A percentile compares a stretch with the other conserved stretches of the same genome.
Evolutionary conservation across 1,284 basidiomycete genomes (phyloP).

Genomic region (Stygiomarasmius scandens): DNA sequence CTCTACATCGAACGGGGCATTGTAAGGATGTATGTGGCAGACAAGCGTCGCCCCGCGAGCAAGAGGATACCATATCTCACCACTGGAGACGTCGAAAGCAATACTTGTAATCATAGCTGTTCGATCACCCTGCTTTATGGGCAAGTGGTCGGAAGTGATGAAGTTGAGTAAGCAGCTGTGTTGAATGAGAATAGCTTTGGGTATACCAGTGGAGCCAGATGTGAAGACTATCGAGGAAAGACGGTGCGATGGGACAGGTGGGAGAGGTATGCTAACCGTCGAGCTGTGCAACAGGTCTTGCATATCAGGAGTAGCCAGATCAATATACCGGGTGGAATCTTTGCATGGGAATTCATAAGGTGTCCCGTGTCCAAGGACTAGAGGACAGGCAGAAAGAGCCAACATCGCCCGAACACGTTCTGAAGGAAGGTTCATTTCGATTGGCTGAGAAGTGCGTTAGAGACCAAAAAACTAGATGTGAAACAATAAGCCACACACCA

Average conservation of each 20-base stretch:
- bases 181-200: conserved; percentile 3
- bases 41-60: background rate
- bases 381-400: background rate
- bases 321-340: background rate
- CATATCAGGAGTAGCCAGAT: background rate
- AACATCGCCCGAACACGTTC: background rate
- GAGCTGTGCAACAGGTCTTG: background rate
- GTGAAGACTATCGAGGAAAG: background rate
- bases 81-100: conserved; percentile 1
- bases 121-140: background rate
- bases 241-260: background rate
- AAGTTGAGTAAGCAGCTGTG: conserved; percentile 2
- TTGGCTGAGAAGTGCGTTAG: background rate
- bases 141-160: background rate
- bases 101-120: background rate
- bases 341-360: background rate
- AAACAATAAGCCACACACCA: too few relatives aligned
- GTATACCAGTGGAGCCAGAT: conserved; percentile 3
- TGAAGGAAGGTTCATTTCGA: conserved; percentile 1
- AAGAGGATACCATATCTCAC: conserved; percentile 3
- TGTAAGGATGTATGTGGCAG: background rate
- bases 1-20: background rate
- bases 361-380: background rate
- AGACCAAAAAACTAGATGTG: background rate
- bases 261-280: background rate